Base-by-base conservation (phyloP, 257 asterid genomes). In the Scutellaria minor region DNA sequence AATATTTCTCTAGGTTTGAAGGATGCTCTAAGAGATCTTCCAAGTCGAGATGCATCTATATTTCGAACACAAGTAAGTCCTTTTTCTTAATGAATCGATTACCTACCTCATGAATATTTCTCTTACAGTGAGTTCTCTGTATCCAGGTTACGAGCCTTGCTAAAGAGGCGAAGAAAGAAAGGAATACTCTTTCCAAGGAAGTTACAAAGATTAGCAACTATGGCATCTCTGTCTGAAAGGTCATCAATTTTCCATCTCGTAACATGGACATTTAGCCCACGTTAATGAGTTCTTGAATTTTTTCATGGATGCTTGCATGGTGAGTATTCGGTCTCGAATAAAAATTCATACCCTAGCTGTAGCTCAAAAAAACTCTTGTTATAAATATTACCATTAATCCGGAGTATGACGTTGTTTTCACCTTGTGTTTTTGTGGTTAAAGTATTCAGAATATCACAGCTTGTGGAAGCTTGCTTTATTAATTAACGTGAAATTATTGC, bases 121-220 rank as follows among this genome's bases (percentile, higher is more conserved):
- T 41, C 77, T 27, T 18, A 68, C 15, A 60, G 50, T 35, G 73
- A 56, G 24, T 20, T 53, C 68, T 72, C 7, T 45, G 50, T 31
- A 65, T 70, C 60, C 64, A 90, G 98, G 98, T 94, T 57, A 73
- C 83, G n/a, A 82, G 73, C 71, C 81, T 94, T 59, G 95, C 88
- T 64, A 85, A 89, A 66, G 96, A 88, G 84, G 95, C 82, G 24
- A 89, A 84, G 82, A 81, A 75, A 56, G 95, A 91, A 82, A 85
- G 90, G 77, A 83, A 70, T 50, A 78, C 75, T 55, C 84, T 94
- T 67, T 77, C 86, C 75, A 91, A 85, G 87, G 96, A 94, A 87
- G 95, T 94, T 42, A 70, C 85, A 12, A 91, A 89, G 86, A 94
- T 94, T 74, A 94, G 89, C 91, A 89, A 94, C 57, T 85, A 88